phyloP scores from a whole-genome alignment of 225 moss, liverwort and hornwort genomes.

The Physcomitrium patens region DNA sequence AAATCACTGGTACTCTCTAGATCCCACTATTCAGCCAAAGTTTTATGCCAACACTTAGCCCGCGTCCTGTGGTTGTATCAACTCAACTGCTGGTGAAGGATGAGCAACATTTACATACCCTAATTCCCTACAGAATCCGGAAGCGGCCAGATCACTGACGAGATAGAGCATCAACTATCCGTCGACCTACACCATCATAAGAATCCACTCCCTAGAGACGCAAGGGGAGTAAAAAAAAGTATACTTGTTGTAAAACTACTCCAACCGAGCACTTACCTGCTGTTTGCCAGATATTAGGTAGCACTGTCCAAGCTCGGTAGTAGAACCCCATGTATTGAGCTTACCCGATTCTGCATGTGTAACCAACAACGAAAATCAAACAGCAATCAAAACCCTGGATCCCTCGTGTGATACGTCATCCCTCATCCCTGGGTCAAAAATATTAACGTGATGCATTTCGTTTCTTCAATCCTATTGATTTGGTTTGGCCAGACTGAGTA shows the following conservation, averaged over 20 bases:
- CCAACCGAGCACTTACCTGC: conserved; percentile 60
- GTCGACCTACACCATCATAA: background rate
- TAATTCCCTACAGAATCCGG: conserved; percentile 6
- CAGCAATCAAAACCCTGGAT: background rate
- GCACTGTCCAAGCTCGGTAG: conserved; percentile 85
- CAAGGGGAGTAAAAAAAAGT: background rate
- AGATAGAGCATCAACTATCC: conserved; percentile 7
- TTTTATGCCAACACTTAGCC: conserved; percentile 10
- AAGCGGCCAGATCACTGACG: conserved; percentile 14
- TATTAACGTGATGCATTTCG: background rate
- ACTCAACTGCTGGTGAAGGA: background rate
- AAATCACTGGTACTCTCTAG: conserved; percentile 22
- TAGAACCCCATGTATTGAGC: conserved; percentile 92
- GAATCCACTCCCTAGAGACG: background rate
- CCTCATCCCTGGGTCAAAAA: background rate
- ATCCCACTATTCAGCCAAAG: conserved; percentile 22
- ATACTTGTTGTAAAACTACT: conserved; percentile 2
- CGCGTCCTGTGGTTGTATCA: background rate
- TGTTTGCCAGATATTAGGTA: conserved; percentile 67
- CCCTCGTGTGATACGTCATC: too few species aligned
- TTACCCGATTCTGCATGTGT: conserved; percentile 82
- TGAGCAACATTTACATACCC: background rate
- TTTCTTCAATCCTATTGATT: background rate
- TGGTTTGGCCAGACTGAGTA: conserved; percentile 31
- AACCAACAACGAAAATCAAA: conserved; percentile 35